phyloP scores from a whole-genome alignment of 495 filamentous ascomycete species.

The Trichoderma gamsii region DNA sequence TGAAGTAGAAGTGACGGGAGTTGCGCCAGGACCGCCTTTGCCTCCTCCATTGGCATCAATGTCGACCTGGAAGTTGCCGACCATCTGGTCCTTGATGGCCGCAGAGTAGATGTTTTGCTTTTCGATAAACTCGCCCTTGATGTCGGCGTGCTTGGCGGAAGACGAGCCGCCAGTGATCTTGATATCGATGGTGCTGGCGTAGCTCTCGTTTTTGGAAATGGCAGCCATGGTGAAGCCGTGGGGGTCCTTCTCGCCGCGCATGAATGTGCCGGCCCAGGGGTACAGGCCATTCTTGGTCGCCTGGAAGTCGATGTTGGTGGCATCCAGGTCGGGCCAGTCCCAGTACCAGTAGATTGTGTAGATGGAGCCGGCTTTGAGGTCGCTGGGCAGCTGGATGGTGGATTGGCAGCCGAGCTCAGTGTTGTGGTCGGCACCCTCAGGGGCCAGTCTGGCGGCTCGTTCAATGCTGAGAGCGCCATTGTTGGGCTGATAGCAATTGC shows the following conservation, averaged over 20 bases:
- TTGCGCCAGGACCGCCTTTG: not conserved
- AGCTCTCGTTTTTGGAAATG: slow-evolving; percentile 15
- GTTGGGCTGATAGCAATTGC: slow-evolving; percentile 70
- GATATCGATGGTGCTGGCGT: slow-evolving; percentile 15
- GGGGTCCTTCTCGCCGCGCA: not conserved
- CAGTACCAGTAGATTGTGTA: slow-evolving; percentile 89
- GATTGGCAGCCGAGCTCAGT: slow-evolving; percentile 66
- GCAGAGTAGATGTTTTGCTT: slow-evolving; percentile 10
- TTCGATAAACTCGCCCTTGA: not conserved
- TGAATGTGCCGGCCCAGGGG: slow-evolving; percentile 12
- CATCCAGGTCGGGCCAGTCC: slow-evolving; percentile 64
- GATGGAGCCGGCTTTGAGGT: slow-evolving; percentile 42
- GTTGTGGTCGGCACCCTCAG: slow-evolving; percentile 26
- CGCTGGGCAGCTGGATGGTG: slow-evolving; percentile 61
- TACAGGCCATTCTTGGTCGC: slow-evolving; percentile 10
- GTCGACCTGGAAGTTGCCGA: slow-evolving; percentile 9
- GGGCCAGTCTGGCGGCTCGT: slow-evolving; percentile 39
- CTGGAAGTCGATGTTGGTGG: slow-evolving; percentile 5
- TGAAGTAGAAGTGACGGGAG: slow-evolving; percentile 19
- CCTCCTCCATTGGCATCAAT: not conserved
- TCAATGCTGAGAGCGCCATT: slow-evolving; percentile 41
- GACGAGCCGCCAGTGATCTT: slow-evolving; percentile 3
- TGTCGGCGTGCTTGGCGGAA: not conserved
- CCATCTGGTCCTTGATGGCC: slow-evolving; percentile 11
- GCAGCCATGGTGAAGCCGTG: not conserved